These are phyloP conservation scores for Angophora floribunda DNA, from an alignment of 345 rosid species.

Conservation along the genomic window DNA sequence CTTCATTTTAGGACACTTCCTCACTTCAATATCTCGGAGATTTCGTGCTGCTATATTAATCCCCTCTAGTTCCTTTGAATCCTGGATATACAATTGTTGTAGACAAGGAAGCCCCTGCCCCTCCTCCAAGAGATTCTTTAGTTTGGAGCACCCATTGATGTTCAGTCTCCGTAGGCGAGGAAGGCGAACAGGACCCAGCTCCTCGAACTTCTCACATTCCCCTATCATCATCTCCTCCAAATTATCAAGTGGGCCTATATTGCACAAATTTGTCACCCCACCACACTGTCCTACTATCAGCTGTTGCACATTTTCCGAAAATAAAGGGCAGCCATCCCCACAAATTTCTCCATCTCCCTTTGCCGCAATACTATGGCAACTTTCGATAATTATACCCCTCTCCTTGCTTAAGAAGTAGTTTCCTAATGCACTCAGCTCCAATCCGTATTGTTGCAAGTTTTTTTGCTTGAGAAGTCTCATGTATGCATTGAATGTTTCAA, in stretches of 20 bases:
- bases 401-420: fast-evolving
- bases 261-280: background rate
- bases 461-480: background rate
- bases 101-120: fast-evolving
- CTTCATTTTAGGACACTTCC: background rate
- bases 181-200: background rate
- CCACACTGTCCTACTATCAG: fast-evolving
- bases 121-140: no score
- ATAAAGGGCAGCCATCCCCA: background rate
- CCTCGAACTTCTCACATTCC: background rate
- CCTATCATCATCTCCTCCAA: fast-evolving
- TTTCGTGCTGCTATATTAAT: no score
- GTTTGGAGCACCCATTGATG: fast-evolving
- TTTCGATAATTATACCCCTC: background rate
- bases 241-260: background rate
- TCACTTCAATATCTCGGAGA: no score
- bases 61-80: no score
- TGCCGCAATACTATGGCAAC: background rate
- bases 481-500: background rate
- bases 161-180: fast-evolving
- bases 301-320: background rate
- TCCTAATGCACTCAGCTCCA: fast-evolving
- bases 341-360: background rate
- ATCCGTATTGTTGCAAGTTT: fast-evolving
- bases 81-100: no score